These are phyloP conservation scores for Colletotrichum costaricense DNA, from an alignment of 2,329 filamentous ascomycete genomes.

Conservation along the genomic window DNA sequence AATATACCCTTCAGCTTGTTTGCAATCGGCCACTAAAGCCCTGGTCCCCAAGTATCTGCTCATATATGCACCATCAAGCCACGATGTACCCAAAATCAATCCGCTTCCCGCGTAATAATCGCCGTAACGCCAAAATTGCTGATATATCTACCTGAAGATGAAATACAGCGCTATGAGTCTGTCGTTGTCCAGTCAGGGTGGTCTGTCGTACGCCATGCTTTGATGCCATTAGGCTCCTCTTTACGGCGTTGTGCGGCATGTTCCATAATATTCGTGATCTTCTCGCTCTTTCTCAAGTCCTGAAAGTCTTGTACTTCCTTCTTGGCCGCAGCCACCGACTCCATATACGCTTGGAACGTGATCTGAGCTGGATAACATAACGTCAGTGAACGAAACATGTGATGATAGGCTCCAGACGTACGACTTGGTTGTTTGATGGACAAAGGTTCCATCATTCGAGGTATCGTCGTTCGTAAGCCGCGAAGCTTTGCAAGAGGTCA, in stretches of 20 bases:
- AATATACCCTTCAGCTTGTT: neutral
- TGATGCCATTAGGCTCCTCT: slow-evolving; percentile 67
- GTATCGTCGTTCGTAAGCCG: slow-evolving; percentile 60
- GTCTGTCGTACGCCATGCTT: slow-evolving; percentile 68
- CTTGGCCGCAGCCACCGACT: slow-evolving; percentile 58
- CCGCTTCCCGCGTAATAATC: neutral
- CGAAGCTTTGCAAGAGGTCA: slow-evolving; percentile 51
- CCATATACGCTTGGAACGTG: slow-evolving; percentile 59
- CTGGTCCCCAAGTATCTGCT: neutral
- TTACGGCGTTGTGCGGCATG: slow-evolving; percentile 64
- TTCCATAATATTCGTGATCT: slow-evolving; percentile 61
- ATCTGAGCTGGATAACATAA: slow-evolving; percentile 58
- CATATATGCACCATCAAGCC: slow-evolving; percentile 34
- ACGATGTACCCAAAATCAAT: slow-evolving; percentile 15
- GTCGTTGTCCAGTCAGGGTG: slow-evolving; percentile 64
- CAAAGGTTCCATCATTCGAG: slow-evolving; percentile 63
- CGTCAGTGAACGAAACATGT: neutral
- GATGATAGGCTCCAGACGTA: slow-evolving; percentile 47
- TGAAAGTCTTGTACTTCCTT: slow-evolving; percentile 64
- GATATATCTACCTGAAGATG: no score
- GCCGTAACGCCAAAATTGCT: slow-evolving; percentile 5
- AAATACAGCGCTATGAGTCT: neutral
- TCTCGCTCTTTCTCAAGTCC: slow-evolving; percentile 57
- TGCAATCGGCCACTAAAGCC: neutral
- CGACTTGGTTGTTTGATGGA: slow-evolving; percentile 61